Conservation (phyloP, 1,284 basidiomycete species). For the Ustilago lituana region DNA sequence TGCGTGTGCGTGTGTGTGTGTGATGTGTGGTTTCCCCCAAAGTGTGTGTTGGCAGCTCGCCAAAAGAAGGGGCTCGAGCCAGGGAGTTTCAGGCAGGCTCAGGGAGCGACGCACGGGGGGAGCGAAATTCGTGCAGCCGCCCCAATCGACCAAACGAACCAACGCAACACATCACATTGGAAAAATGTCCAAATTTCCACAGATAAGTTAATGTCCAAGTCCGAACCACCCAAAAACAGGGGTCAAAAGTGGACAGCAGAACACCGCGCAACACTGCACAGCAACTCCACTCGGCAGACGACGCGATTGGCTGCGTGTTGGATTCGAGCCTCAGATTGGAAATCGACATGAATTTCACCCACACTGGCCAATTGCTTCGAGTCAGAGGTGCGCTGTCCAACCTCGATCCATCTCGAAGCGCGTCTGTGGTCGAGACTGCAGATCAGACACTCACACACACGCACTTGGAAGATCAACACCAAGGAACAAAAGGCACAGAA, state of each 20-base stretch:
- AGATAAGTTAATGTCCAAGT: slow-evolving; percentile 5
- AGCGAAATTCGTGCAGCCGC: slow-evolving; percentile 27
- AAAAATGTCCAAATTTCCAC: slow-evolving; percentile 1
- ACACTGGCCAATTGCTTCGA: slow-evolving; percentile 1
- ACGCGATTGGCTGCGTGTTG: slow-evolving; percentile 9
- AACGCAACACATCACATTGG: slow-evolving; percentile 43
- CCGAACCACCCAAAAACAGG: slow-evolving; percentile 7
- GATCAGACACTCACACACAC: slow-evolving; percentile 7
- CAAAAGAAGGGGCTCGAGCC: slow-evolving; percentile 40
- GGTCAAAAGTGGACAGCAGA: too few relatives aligned
- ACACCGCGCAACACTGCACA: too few relatives aligned
- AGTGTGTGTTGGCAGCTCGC: slow-evolving; percentile 25
- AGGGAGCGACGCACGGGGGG: too few relatives aligned
- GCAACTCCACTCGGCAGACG: not conserved
- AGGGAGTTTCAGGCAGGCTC: too few relatives aligned
- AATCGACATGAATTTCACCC: too few relatives aligned
- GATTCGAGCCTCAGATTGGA: not conserved
- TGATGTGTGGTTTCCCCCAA: slow-evolving; percentile 1
- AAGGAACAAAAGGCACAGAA: too few relatives aligned
- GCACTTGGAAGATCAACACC: slow-evolving; percentile 13
- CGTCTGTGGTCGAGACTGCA: slow-evolving; percentile 26
- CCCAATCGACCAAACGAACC: slow-evolving; percentile 22
- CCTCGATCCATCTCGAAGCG: slow-evolving; percentile 19
- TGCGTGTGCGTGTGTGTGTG: slow-evolving; percentile 5
- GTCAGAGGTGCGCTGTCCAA: not conserved